Base-by-base conservation (phyloP, 2,329 filamentous ascomycete species). In the Hymenoscyphus infarciens region DNA sequence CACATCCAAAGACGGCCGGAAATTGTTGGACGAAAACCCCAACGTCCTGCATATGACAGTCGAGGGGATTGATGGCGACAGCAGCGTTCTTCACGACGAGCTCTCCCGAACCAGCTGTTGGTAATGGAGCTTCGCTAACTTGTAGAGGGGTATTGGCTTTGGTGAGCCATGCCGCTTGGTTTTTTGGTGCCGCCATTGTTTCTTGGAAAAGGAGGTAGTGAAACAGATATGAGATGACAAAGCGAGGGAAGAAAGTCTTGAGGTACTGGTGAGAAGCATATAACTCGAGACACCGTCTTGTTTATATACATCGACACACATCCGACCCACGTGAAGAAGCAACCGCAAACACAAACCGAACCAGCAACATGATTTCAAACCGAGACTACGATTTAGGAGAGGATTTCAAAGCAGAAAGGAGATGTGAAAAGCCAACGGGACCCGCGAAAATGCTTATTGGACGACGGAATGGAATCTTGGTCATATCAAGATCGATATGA, bases 1-100 rank as follows among this genome's bases (percentile, higher is more conserved):
- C 83, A 7, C 81, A 83, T n/a, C 76, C 77, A 5, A 82, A 75
- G 10, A 85, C 67, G 5, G 67, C 65, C 6, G 75, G 76, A 73
- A 70, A 61, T n/a, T 65, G 16, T 4, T 54, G 19, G 7, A 63
- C 49, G 29, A 59, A 45, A 19, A 61, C 49, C n/a, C 61, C 63
- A 4, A 55, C 11, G n/a, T 63, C 45, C 39, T 63, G 64, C 7
- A 68, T 61, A 8, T 49, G 29, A 31, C 45, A 75, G 66, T 80
- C 78, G 19, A 80, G 71, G 0, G 76, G 75, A 63, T 80, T 80
- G 60, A 81, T 74, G 2, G 76, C 77, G 2, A 78, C 67, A 13
- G 76, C 76, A 22, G 63, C 61, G 55, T 76, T 77, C 39, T 75
- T 74, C 61, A 80, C 69, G 6, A 77, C 70, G 29, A 81, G 69